A percentile compares a stretch with the other conserved stretches of the same genome.
Evolutionary conservation across 2,329 filamentous ascomycete species (phyloP).

Genomic region (Reticulascus tulasneorum): DNA sequence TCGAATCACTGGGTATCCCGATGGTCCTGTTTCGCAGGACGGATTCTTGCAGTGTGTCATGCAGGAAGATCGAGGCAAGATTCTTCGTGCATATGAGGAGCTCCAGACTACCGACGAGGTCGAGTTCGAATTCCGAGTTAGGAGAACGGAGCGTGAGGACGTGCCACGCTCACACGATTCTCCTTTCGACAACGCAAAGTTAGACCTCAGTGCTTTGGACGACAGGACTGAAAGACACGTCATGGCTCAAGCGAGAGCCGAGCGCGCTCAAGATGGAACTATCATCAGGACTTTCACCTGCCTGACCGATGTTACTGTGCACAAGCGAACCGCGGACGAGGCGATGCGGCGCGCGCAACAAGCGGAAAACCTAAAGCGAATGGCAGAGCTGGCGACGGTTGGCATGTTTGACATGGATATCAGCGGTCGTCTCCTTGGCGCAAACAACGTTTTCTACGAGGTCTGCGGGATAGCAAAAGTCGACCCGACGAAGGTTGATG

Average conservation of each 20-base stretch:
- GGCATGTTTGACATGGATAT: slow-evolving; percentile 52
- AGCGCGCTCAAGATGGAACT: slow-evolving; percentile 37
- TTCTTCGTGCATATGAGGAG: slow-evolving; percentile 37
- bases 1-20: slow-evolving; percentile 44
- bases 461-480: slow-evolving; percentile 45
- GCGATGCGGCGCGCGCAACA: slow-evolving; percentile 46
- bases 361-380: slow-evolving; percentile 49
- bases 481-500: slow-evolving; percentile 29
- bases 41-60: slow-evolving; percentile 41
- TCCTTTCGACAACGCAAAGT: slow-evolving; percentile 10
- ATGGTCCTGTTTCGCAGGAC: slow-evolving; percentile 24
- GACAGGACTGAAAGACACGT: slow-evolving; percentile 37
- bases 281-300: slow-evolving; percentile 44
- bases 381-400: slow-evolving; percentile 51
- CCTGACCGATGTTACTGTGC: slow-evolving; percentile 46
- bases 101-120: slow-evolving; percentile 32
- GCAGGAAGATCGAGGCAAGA: slow-evolving; percentile 40
- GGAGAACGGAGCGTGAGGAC: slow-evolving; percentile 13
- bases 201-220: slow-evolving; percentile 24
- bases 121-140: slow-evolving; percentile 44
- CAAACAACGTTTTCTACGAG: slow-evolving; percentile 51
- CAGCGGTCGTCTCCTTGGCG: slow-evolving; percentile 44
- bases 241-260: slow-evolving; percentile 43
- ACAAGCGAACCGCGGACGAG: slow-evolving; percentile 45
- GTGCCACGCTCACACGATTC: slow-evolving; percentile 3